These are phyloP conservation scores for Tuber aestivum DNA, from an alignment of 495 filamentous ascomycete genomes.

Conservation along the genomic window DNA sequence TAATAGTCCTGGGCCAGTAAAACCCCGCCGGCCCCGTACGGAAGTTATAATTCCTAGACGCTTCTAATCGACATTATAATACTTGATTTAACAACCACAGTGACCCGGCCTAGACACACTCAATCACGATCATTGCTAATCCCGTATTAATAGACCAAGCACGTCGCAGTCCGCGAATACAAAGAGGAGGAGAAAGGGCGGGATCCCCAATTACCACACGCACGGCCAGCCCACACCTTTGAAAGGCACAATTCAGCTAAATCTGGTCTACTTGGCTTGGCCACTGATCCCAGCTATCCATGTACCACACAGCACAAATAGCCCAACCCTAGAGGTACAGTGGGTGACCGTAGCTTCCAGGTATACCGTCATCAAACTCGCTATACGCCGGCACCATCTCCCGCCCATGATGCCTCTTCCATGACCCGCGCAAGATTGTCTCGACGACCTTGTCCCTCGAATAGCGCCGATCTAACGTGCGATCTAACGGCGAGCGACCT, in stretches of 20 bases:
- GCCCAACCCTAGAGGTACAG: background rate
- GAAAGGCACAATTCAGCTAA: background rate
- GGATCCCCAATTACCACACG: background rate
- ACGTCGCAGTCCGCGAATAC: background rate
- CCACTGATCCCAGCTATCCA: background rate
- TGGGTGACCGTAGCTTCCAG: background rate
- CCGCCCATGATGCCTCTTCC: background rate
- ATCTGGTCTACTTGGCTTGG: background rate
- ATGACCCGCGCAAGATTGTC: background rate
- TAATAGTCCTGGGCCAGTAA: background rate
- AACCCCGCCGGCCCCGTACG: background rate
- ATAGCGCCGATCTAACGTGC: background rate
- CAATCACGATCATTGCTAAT: background rate
- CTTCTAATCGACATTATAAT: background rate
- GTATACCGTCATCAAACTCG: background rate
- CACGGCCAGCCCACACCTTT: background rate
- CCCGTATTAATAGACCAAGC: background rate
- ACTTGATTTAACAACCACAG: background rate
- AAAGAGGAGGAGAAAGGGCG: background rate
- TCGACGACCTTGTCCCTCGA: background rate
- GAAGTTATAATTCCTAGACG: background rate
- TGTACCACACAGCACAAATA: background rate
- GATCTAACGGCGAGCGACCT: background rate
- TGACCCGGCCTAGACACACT: background rate
- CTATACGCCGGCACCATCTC: background rate